Conservation (phyloP, 2,329 filamentous ascomycete species). For the Coniochaeta sp. region DNA sequence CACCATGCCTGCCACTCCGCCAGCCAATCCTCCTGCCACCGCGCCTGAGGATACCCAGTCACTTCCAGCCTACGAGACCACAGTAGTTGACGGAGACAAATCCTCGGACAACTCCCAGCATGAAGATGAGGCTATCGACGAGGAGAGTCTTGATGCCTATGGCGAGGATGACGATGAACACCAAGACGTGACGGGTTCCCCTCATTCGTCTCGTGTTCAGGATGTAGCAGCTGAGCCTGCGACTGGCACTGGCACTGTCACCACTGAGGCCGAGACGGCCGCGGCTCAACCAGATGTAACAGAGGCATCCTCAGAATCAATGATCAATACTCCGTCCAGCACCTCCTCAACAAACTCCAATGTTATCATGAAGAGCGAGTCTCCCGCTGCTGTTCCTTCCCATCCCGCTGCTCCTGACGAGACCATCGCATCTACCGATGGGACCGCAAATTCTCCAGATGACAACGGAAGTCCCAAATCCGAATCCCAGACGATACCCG, state of each 20-base stretch:
- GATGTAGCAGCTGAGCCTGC: too few species aligned
- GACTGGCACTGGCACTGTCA: not conserved
- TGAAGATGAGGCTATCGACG: constrained; percentile 21
- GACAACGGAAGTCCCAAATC: constrained; percentile 1
- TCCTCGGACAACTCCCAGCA: constrained; percentile 16
- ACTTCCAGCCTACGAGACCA: constrained; percentile 19
- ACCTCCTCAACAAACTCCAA: constrained; percentile 23
- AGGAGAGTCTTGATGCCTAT: constrained; percentile 41
- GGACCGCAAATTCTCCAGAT: not conserved
- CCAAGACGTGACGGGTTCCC: constrained; percentile 9
- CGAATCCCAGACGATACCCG: not conserved
- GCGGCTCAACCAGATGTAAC: constrained; percentile 35
- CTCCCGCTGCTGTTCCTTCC: constrained; percentile 11
- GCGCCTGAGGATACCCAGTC: constrained; percentile 16
- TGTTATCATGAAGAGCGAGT: constrained; percentile 16
- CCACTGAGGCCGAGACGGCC: not conserved
- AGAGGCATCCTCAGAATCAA: constrained; percentile 32
- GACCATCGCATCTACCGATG: not conserved
- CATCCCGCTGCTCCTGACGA: not conserved
- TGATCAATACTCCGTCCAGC: constrained; percentile 26
- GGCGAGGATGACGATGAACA: constrained; percentile 20
- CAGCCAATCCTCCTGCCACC: constrained; percentile 6
- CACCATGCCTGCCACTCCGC: constrained; percentile 14
- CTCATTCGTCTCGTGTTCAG: not conserved
- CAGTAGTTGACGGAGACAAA: constrained; percentile 17